Evolutionary conservation across 176 grass and related monocot species (phyloP), one percentile per base, ranked within the genome.

Genomic region (Phoenix dactylifera): DNA sequence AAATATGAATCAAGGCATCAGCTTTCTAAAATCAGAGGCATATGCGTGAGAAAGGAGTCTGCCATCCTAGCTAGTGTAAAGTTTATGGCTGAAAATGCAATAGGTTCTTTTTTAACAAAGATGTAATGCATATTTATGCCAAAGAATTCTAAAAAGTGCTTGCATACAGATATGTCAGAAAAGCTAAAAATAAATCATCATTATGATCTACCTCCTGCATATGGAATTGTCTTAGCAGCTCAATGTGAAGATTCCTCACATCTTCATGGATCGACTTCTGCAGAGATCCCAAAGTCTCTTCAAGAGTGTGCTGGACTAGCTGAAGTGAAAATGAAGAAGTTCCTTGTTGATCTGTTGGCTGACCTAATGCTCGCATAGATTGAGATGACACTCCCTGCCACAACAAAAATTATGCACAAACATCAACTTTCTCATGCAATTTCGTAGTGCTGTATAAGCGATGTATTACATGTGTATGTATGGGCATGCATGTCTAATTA

Each of bases 271-370:
- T 86, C 22, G 87, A 83, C 82, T 89, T 92, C 59, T 98, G 87
- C 71, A 88, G 81, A 66, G 87, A 81, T 48, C 85, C 87, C 60
- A 92, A 54, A 65, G 84, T 88, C 75, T 98, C 88, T 67, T 98
- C 93, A 28, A 98, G 81, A 68, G 86, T 92, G 67, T 81, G 81
- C 68, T 98, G 93, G 51, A 89, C 93, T 59, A 92, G 81, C 60
- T 98, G 87, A 82, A 92, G 88, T 26, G 87, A 98, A 76, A 98
- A 98, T 15, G 88, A 98, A 67, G 93, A 97, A 56, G 66, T 62
- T 53, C 66, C 70, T 14, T 92, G 70, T 44, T 73, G 87, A 69
- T 98, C 84, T 51, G 75, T 56, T 57, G 58, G 60, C 23, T 60
- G 85, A 76, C 66, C 63, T 64, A 59, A 55, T 22, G 49, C 57